Conservation (phyloP, 2,329 filamentous ascomycete genomes). For the Penicillium aurantiogriseum region DNA sequence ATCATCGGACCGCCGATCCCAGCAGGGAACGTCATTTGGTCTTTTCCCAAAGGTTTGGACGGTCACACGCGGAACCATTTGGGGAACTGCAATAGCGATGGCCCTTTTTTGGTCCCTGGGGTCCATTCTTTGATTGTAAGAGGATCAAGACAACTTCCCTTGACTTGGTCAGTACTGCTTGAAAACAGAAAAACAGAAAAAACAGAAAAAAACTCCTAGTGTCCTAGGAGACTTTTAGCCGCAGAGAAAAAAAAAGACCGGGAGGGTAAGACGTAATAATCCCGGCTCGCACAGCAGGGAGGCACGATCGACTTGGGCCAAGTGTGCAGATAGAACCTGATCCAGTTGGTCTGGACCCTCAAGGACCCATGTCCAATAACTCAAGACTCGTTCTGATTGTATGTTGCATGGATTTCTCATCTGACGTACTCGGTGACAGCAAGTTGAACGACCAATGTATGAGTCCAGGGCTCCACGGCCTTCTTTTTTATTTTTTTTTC, state of each 20-base stretch:
- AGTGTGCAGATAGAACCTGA: slow-evolving; percentile 3
- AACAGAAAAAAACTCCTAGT: neutral
- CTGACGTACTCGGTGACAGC: neutral
- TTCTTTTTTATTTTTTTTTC: neutral
- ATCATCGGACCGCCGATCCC: slow-evolving; percentile 23
- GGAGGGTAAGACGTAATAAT: neutral
- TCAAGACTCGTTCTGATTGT: slow-evolving; percentile 1
- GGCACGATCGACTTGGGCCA: slow-evolving; percentile 10
- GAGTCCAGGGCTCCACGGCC: slow-evolving; percentile 1
- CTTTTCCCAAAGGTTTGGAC: neutral
- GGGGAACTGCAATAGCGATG: neutral
- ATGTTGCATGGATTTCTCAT: slow-evolving; percentile 11
- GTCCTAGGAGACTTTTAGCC: neutral
- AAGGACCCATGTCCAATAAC: slow-evolving; percentile 15
- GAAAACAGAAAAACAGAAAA: neutral
- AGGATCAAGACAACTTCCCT: neutral
- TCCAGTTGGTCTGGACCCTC: slow-evolving; percentile 22
- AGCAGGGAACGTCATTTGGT: slow-evolving; percentile 12
- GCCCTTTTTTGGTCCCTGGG: neutral
- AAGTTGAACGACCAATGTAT: neutral
- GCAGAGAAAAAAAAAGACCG: neutral
- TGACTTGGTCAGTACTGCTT: neutral
- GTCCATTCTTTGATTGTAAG: neutral
- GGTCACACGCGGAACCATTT: slow-evolving; percentile 13
- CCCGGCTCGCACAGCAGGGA: slow-evolving; percentile 4